phyloP scores from a whole-genome alignment of 768 basidiomycete species.

The Kwoniella mangroviensis region DNA sequence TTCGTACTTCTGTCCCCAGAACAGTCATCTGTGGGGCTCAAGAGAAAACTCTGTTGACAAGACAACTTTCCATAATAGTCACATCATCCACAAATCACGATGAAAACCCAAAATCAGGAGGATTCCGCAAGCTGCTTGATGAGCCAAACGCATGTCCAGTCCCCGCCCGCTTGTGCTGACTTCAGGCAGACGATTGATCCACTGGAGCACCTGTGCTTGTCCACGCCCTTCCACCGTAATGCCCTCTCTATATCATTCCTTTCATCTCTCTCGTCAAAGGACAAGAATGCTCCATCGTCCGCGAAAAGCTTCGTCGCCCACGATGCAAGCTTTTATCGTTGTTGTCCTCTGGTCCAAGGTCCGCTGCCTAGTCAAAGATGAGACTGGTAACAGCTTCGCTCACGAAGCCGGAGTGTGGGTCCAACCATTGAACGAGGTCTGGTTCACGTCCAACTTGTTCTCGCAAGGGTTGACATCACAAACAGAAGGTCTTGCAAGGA shows the following conservation, averaged over 20 bases:
- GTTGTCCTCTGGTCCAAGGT: slow-evolving; percentile 13
- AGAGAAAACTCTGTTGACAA: background rate
- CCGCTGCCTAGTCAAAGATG: slow-evolving; percentile 3
- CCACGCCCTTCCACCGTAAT: background rate
- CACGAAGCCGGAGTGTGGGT: slow-evolving; percentile 36
- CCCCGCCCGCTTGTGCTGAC: background rate
- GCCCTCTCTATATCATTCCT: slow-evolving; percentile 9
- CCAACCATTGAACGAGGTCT: slow-evolving; percentile 16
- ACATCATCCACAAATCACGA: background rate
- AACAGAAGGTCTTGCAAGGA: background rate
- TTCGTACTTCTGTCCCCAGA: background rate
- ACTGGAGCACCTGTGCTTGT: background rate
- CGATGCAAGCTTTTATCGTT: slow-evolving; percentile 16
- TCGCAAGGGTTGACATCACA: background rate
- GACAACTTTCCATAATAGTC: background rate
- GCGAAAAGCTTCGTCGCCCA: slow-evolving; percentile 17
- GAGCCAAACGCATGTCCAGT: background rate
- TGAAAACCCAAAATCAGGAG: background rate
- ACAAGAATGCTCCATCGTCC: background rate
- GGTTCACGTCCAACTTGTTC: slow-evolving; percentile 32
- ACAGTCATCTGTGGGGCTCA: background rate
- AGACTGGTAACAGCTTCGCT: slow-evolving; percentile 17
- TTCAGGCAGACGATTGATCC: background rate
- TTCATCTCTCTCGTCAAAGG: background rate
- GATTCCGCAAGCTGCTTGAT: background rate